Evolutionary conservation across 2,329 filamentous ascomycete genomes (phyloP).

Genomic region (Drechslerella dactyloides): DNA sequence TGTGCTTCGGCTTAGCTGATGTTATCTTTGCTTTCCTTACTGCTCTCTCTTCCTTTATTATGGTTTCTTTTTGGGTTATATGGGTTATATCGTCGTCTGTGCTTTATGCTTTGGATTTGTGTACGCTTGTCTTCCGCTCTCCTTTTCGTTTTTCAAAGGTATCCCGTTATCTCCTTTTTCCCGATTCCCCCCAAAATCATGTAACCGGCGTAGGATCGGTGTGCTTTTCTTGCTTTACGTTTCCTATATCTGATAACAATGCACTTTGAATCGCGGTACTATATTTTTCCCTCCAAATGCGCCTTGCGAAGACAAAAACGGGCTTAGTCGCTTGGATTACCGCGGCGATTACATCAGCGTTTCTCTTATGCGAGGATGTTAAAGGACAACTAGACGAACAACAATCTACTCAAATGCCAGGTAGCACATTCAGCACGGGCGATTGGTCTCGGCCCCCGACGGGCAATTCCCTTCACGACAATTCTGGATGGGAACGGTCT

Average conservation of each 20-base stretch:
- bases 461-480: too few relatives aligned
- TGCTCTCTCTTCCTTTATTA: not conserved
- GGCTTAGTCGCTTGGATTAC: not conserved
- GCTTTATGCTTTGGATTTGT: conserved; percentile 22
- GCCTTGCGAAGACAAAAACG: not conserved
- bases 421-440: too few relatives aligned
- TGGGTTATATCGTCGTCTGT: conserved; percentile 16
- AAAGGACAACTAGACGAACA: too few relatives aligned
- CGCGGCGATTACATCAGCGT: too few relatives aligned
- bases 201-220: conserved; percentile 50
- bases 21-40: too few relatives aligned
- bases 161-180: conserved; percentile 6
- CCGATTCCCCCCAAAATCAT: conserved; percentile 39
- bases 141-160: conserved; percentile 10
- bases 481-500: too few relatives aligned
- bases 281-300: not conserved
- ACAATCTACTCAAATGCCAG: too few relatives aligned
- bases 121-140: conserved; percentile 1
- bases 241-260: not conserved
- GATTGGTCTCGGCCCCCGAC: too few relatives aligned
- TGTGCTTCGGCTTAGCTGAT: too few relatives aligned
- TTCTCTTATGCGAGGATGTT: too few relatives aligned
- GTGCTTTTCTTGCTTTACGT: conserved; percentile 29
- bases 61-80: too few relatives aligned
- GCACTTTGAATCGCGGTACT: not conserved